These are phyloP conservation scores for Penicillium egyptiacum DNA, from an alignment of 495 filamentous ascomycete genomes.

Conservation along the genomic window DNA sequence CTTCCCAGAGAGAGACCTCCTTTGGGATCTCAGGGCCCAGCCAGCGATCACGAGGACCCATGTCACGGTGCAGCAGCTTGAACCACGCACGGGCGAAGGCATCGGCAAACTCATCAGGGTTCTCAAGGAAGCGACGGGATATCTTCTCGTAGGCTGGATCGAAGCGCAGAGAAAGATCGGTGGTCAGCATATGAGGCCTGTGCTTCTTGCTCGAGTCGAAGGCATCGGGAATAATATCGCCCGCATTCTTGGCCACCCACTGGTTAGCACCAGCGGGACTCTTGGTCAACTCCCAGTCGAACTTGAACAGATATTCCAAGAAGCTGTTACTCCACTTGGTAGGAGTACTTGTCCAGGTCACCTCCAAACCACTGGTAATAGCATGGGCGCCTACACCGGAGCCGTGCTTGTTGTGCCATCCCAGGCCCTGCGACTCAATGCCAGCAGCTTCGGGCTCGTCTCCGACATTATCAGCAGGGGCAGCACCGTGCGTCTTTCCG, in stretches of 20 bases:
- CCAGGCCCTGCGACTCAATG: conserved; percentile 64
- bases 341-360: conserved; percentile 70
- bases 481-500: conserved; percentile 75
- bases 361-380: conserved; percentile 72
- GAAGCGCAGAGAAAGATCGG: conserved; percentile 66
- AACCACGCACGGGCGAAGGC: conserved; percentile 72
- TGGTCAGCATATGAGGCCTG: conserved; percentile 65
- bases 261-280: conserved; percentile 71
- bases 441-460: conserved; percentile 61
- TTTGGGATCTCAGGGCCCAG: conserved; percentile 66
- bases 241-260: conserved; percentile 67
- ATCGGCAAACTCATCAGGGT: conserved; percentile 64
- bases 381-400: conserved; percentile 63
- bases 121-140: conserved; percentile 60
- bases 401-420: conserved; percentile 60
- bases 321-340: conserved; percentile 67
- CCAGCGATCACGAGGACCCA: conserved; percentile 66
- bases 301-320: conserved; percentile 72
- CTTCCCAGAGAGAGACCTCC: conserved; percentile 65
- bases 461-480: conserved; percentile 55
- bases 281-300: conserved; percentile 74
- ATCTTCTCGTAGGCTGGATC: conserved; percentile 74
- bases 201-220: conserved; percentile 65
- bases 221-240: conserved; percentile 64
- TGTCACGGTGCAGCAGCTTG: conserved; percentile 74